A percentile compares a stretch with the other conserved stretches of the same genome.
These are phyloP conservation scores for Aurifilum marmelostoma DNA, from an alignment of 2,329 filamentous ascomycete species.

Conservation along the genomic window DNA sequence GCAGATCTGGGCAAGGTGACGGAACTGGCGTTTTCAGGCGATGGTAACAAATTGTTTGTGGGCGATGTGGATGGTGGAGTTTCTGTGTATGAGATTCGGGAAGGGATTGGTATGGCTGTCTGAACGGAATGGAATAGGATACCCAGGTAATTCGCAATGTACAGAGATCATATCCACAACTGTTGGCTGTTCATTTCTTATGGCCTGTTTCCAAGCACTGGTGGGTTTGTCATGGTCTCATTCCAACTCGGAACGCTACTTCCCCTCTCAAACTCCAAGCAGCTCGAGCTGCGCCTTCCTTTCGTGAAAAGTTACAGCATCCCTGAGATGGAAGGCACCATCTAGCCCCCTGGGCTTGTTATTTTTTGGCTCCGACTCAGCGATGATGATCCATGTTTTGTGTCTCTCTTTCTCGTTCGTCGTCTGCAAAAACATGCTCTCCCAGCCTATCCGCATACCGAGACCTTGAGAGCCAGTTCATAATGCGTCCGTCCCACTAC, in stretches of 20 bases:
- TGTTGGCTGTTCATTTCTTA: not conserved
- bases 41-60: slow-evolving; percentile 42
- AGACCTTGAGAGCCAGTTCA: not conserved
- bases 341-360: not conserved
- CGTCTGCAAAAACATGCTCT: not conserved
- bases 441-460: not conserved
- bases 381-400: not conserved
- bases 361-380: too few species aligned
- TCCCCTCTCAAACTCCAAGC: not conserved
- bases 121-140: slow-evolving; percentile 17
- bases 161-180: not conserved
- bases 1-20: slow-evolving; percentile 41
- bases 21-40: slow-evolving; percentile 44
- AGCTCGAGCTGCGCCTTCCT: not conserved
- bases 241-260: not conserved
- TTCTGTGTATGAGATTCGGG: slow-evolving; percentile 42
- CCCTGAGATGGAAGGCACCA: not conserved
- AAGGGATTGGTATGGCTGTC: slow-evolving; percentile 29
- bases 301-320: not conserved
- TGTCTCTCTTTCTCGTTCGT: not conserved
- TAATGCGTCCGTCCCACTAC: not conserved
- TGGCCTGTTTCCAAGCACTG: too few species aligned
- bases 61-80: slow-evolving; percentile 41
- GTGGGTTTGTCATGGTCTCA: not conserved
- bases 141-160: slow-evolving; percentile 5